Conservation (phyloP, 2,329 filamentous ascomycete genomes). For the Daldinia sp. region DNA sequence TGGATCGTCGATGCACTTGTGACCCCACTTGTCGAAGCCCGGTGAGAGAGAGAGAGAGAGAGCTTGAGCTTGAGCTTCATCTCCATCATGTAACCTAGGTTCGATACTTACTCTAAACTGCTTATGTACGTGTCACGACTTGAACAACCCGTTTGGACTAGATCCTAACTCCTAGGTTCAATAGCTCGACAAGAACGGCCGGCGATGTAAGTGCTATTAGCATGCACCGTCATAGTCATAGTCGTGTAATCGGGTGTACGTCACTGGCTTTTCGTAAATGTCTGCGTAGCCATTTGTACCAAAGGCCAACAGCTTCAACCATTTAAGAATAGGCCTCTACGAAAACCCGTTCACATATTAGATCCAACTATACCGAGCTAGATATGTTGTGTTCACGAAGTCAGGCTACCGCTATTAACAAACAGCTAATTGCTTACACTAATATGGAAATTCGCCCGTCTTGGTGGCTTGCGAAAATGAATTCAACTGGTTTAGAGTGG, state of each 20-base stretch:
- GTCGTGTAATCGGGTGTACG: neutral
- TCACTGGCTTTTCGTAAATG: neutral
- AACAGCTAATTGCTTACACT: neutral
- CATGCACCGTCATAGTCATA: neutral
- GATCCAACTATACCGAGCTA: neutral
- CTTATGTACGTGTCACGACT: neutral
- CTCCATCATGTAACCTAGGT: no score
- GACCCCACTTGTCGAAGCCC: neutral
- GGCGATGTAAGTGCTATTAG: no score
- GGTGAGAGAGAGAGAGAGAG: no score
- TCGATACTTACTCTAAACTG: no score
- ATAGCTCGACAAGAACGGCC: neutral
- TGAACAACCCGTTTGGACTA: neutral
- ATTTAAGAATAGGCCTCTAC: neutral
- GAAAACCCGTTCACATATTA: neutral
- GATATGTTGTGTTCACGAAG: neutral
- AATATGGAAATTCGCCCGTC: neutral
- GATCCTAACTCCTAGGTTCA: neutral
- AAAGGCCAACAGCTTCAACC: neutral
- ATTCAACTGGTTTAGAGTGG: neutral
- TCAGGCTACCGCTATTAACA: neutral
- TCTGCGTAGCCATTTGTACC: neutral
- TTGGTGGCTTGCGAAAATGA: neutral
- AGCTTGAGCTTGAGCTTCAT: no score
- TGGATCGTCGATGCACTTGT: neutral